Base-by-base conservation (phyloP, 768 basidiomycete genomes). In the Tephrocybe sp. region DNA sequence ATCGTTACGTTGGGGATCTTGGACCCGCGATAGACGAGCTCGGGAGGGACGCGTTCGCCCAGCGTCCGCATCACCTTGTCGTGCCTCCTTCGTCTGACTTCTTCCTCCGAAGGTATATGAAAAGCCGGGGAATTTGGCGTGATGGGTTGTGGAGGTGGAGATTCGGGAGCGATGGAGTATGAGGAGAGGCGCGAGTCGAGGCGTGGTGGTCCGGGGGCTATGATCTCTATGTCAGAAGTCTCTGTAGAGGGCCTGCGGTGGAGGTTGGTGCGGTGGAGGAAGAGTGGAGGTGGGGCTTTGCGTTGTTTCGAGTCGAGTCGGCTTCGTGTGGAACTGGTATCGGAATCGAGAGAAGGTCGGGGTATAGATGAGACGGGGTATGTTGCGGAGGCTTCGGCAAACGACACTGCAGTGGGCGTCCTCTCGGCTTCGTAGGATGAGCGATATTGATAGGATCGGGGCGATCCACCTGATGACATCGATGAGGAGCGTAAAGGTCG, bases 31-130 rank as follows among this genome's bases (percentile, higher is more conserved):
- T 40, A 53, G 16, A 60, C 50, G 21, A 62, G 56, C 18, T 62
- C 61, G 4, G 48, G 37, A 6, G 61, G 61, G 4, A 62, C 45
- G 2, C 34, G 39, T 41, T 62, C 61, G 4, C 61, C 61, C 5
- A 62, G 25, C 13, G 52, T 60, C 6, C 54, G 53, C 55, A 56
- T 57, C 2, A 62, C 51, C 21, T 62, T 62, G 4, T 52, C 37
- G 16, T 58, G 50, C 19, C 52, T 49, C 12, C 61, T 40, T 19
- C 47, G 43, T 9, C 52, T 24, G 13, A 48, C 44, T 21, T 59
- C 57, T 25, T 60, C 55, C 26, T 60, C 51, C 0, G 60, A 46
- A 9, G 51, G 54, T 15, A 35, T 19, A 2, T 45, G 25, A 31
- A 53, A 49, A 11, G 51, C 49, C 12, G 52, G 56, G 4, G 51